Conservation (phyloP, 768 basidiomycete species). For the Tricholoma sp. region DNA sequence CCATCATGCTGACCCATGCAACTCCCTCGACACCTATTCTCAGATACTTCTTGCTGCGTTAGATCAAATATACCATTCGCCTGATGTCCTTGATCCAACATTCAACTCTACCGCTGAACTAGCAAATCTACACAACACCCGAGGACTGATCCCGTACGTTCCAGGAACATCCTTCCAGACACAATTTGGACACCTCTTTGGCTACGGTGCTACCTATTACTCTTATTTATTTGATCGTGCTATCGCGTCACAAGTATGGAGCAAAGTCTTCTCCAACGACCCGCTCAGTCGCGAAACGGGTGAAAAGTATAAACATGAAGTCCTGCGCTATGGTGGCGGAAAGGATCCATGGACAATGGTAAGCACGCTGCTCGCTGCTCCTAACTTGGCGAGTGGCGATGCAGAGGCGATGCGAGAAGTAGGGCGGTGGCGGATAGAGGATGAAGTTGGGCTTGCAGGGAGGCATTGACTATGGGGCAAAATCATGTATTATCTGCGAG, state of each 20-base stretch:
- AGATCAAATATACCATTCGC: conserved; percentile 89
- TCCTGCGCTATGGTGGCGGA: conserved; percentile 81
- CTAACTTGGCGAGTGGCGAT: conserved; percentile 67
- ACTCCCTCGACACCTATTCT: conserved; percentile 81
- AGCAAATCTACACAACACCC: conserved; percentile 54
- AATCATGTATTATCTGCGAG: neutral
- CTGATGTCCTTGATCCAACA: conserved; percentile 40
- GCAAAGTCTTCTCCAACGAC: conserved; percentile 59
- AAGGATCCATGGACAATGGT: conserved; percentile 96
- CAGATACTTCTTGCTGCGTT: conserved; percentile 87
- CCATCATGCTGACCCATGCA: conserved; percentile 71
- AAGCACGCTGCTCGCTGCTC: conserved; percentile 56
- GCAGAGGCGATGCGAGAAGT: conserved; percentile 84
- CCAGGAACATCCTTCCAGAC: conserved; percentile 89
- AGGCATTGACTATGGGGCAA: conserved; percentile 40
- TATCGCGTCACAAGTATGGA: conserved; percentile 91
- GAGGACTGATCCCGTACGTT: conserved; percentile 81
- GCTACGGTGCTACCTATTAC: conserved; percentile 97
- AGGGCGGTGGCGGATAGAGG: conserved; percentile 82
- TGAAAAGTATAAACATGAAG: conserved; percentile 72
- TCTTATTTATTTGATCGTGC: conserved; percentile 96
- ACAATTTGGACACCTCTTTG: conserved; percentile 92
- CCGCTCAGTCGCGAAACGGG: conserved; percentile 72
- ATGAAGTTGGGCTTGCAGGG: conserved; percentile 56
- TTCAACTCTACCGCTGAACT: conserved; percentile 76